Evolutionary conservation across 73 alveolate species (phyloP), one percentile per base, ranked within the genome.

Genomic region (Paramecium biaurelia): DNA sequence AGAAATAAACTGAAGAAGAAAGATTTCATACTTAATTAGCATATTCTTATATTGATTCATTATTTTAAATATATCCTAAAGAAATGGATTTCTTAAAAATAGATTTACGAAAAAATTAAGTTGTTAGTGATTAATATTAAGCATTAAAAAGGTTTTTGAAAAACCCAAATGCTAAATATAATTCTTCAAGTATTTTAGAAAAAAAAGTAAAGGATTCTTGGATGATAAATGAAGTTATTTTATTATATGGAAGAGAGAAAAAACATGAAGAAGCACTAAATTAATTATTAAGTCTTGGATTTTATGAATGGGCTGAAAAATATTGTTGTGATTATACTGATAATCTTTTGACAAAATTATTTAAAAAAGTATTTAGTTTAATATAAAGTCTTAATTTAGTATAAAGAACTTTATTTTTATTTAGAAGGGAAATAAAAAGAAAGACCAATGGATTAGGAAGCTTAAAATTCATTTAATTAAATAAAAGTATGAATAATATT

Each of bases 241-340:
- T 30, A 79, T 45, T 79, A 21, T 79, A 79, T 79, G 90, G 90
- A 79, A 79, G 90, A 42, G 90, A 79, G 49, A 89, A 89, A 70
- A 89, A 72, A 49, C 94, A 89, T 89, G 68, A 38, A 5, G 94
- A 89, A 28, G 94, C 94, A 7, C 57, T 89, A 4, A 41, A 41
- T 14, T 35, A 45, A 82, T 41, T 89, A 21, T 57, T 89, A 34
- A 26, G 67, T 37, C 56, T 89, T 18, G 34, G 37, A 43, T 41
- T 57, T 7, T 82, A 43, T 45, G 70, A 76, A 37, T 76, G 87
- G 76, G 94, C 94, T 70, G 94, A 89, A 53, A 67, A 89, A 10
- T 89, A 89, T 34, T 89, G 94, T 82, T 89, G 85, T 47, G 70
- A 67, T 23, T 45, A 89, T 43, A 89, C 79, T 24, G 94, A 89